Conservation (phyloP, 805 yeast genomes). For the Candida methanosorbosa region DNA sequence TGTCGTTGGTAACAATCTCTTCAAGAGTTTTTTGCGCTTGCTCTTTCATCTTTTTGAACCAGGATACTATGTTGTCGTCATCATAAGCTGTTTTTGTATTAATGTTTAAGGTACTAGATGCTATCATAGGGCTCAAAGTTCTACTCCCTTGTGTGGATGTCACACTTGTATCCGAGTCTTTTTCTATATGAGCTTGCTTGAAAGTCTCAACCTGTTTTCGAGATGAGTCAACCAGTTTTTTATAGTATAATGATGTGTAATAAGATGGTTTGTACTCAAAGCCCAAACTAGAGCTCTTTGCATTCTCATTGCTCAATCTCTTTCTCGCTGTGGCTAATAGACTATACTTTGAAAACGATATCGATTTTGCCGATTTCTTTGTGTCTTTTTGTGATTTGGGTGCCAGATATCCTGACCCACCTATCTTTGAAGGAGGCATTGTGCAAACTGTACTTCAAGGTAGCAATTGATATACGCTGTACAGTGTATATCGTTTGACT, state of each 20-base stretch:
- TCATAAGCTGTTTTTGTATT: too few species aligned
- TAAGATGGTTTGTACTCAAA: constrained; percentile 2
- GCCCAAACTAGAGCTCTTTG: background rate
- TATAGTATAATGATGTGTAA: constrained; percentile 3
- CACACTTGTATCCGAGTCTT: too few species aligned
- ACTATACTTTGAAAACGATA: constrained; percentile 1
- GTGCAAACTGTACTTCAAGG: too few species aligned
- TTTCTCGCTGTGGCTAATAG: background rate
- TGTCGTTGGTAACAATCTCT: constrained; percentile 27
- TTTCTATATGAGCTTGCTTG: too few species aligned
- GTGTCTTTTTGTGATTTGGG: background rate
- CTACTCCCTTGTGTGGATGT: too few species aligned
- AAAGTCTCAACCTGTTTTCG: background rate
- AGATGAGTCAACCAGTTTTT: constrained; percentile 2
- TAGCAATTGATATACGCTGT: too few species aligned
- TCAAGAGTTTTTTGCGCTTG: constrained; percentile 6
- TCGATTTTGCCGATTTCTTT: background rate
- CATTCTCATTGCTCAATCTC: background rate
- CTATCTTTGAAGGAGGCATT: too few species aligned
- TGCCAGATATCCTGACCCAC: too few species aligned
- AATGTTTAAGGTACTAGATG: too few species aligned
- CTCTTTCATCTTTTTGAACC: background rate
- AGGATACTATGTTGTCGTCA: background rate
- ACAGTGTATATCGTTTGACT: too few species aligned
- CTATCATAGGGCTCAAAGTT: too few species aligned